Percentiles rank a stretch among this genome's conserved stretches.
Evolutionary conservation across 371 early-diverging fungal genomes (phyloP).

Genomic region (Syncephalis plumigaleata): DNA sequence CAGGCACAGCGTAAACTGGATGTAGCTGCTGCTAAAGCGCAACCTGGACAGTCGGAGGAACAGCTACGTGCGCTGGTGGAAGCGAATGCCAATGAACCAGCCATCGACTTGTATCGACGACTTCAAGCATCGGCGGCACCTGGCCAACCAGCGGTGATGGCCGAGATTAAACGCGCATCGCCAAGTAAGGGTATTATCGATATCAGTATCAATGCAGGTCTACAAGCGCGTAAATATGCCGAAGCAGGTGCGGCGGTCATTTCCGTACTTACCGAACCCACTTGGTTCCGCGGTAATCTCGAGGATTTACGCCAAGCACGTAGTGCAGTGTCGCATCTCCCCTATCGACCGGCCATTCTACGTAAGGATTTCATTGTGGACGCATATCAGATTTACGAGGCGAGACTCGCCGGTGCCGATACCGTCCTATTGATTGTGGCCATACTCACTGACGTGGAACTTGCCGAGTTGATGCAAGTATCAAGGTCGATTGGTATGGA

Average conservation of each 20-base stretch:
- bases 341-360: constrained; percentile 78
- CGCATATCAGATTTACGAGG: constrained; percentile 87
- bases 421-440: constrained; percentile 91
- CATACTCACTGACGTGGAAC: constrained; percentile 52
- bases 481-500: constrained; percentile 77
- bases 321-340: constrained; percentile 32
- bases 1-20: constrained; percentile 62
- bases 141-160: constrained; percentile 56
- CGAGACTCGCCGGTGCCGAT: constrained; percentile 82
- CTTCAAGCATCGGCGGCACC: constrained; percentile 23
- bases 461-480: constrained; percentile 47
- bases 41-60: constrained; percentile 51
- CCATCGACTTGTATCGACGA: constrained; percentile 57
- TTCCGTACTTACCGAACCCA: constrained; percentile 92
- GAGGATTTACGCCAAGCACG: constrained; percentile 80
- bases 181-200: constrained; percentile 91
- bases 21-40: constrained; percentile 40
- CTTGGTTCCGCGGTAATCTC: constrained; percentile 89
- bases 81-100: constrained; percentile 53
- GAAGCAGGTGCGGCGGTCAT: constrained; percentile 80
- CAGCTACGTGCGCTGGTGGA: constrained; percentile 33
- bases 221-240: constrained; percentile 72
- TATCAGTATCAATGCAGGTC: constrained; percentile 59
- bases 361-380: constrained; percentile 96
- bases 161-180: constrained; percentile 94